Base-by-base conservation (phyloP, 2,329 filamentous ascomycete genomes). In the Cladophialophora immunda region DNA sequence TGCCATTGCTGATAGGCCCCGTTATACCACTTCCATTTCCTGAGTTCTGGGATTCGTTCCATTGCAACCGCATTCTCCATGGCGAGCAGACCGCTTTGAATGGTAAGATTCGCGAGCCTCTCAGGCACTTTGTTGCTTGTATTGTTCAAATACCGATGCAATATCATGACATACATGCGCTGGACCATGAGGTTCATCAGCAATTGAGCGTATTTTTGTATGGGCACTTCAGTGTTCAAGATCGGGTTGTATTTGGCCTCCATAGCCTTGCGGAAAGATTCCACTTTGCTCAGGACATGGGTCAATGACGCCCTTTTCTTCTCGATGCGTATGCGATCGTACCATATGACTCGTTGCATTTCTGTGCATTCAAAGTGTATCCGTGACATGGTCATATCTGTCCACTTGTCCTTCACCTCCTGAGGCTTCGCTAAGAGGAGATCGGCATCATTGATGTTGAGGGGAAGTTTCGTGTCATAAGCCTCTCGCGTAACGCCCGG, bases 1-100 rank as follows among this genome's bases (percentile, higher is more conserved):
- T 93, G 91, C 75, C 89, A 92, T 75, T 92, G 90, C 68, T 91
- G 89, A 69, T 90, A 86, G 5, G 91, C 89, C 4, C 90, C 89
- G 13, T 81, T 74, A 71, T 92, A 93, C 91, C 91, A 93, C 1
- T 81, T 78, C 90, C 90, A 93, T 1, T 79, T 79, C 1, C 79
- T 76, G 41, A 92, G 71, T 1, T 81, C 80, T 1, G 84, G 83
- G 0, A 81, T 76, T 1, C 81, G 84, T 64, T 89, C 86, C 11
- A 89, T 78, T 8, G 79, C 78, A 56, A 89, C 84, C 2, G 82
- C 84, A 67, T 81, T 81, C 71, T 89, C 87, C 64, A 88, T 76
- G 34, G 83, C 80, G 61, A 81, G 78, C 2, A 84, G 83, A 34
- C 87, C 87, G 30, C 86, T 85, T n/a, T 84, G 85, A 62, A 93